These are phyloP conservation scores for Tilletiopsis washingtonensis DNA, from an alignment of 1,284 basidiomycete genomes.

Conservation along the genomic window DNA sequence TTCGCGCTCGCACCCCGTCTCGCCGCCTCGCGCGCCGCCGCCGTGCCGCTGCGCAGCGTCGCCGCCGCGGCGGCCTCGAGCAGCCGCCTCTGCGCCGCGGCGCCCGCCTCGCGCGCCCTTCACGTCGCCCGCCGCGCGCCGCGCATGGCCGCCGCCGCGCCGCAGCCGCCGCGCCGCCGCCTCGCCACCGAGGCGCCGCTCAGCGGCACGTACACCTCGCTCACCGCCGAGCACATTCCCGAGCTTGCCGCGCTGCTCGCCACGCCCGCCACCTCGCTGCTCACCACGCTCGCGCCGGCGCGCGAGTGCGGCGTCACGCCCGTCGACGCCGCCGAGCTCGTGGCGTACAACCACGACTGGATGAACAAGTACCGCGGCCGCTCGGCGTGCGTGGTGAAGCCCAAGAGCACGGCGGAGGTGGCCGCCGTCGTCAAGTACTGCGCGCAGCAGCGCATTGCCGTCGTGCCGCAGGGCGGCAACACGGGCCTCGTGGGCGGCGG, in stretches of 20 bases:
- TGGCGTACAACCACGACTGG: constrained; percentile 85
- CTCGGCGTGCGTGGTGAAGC: constrained; percentile 77
- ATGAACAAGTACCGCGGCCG: constrained; percentile 89
- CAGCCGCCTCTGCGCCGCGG: too few relatives aligned
- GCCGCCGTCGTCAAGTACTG: constrained; percentile 58
- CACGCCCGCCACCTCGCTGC: constrained; percentile 48
- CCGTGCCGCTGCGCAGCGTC: too few relatives aligned
- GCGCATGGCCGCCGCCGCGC: too few relatives aligned
- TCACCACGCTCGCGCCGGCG: constrained; percentile 50
- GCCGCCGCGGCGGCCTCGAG: too few relatives aligned
- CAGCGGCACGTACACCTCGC: constrained; percentile 49
- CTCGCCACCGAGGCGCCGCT: constrained; percentile 55
- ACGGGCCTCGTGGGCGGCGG: constrained; percentile 95
- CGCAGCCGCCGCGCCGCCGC: neutral
- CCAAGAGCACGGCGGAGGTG: constrained; percentile 79
- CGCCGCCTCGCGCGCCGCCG: too few relatives aligned
- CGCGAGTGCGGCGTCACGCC: neutral
- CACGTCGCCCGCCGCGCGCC: too few relatives aligned
- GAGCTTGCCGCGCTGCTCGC: constrained; percentile 51
- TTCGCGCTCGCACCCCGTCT: too few relatives aligned
- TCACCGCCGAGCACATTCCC: constrained; percentile 51
- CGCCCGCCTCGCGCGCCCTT: too few relatives aligned
- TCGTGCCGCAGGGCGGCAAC: constrained; percentile 97
- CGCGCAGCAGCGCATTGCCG: constrained; percentile 48
- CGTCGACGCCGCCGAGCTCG: constrained; percentile 59